Percentiles rank a stretch among this genome's conserved stretches.
Conservation (phyloP, 1,284 basidiomycete species). For the Termitomyces sp. region DNA sequence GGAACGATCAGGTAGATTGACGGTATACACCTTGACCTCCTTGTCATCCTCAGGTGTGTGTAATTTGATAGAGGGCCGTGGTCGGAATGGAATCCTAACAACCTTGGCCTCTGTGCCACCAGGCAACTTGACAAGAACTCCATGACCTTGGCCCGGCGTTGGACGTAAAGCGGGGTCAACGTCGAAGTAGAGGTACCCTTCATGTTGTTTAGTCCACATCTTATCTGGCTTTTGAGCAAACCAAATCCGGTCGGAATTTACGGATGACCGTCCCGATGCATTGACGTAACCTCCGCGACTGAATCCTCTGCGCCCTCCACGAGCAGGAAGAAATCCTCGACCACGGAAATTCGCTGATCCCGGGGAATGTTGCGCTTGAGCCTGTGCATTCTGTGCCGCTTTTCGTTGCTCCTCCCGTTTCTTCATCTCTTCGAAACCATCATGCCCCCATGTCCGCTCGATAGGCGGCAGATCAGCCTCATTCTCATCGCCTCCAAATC, state of each 20-base stretch:
- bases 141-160: constrained; percentile 47
- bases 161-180: constrained; percentile 54
- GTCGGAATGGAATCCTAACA: constrained; percentile 23
- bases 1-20: constrained; percentile 46
- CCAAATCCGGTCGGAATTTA: constrained; percentile 51
- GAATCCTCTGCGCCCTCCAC: constrained; percentile 38
- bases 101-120: constrained; percentile 31
- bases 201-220: constrained; percentile 75
- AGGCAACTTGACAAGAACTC: constrained; percentile 58
- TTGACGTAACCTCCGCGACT: constrained; percentile 41
- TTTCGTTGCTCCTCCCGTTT: constrained; percentile 59
- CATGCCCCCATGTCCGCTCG: constrained; percentile 72
- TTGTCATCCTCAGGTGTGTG: constrained; percentile 28
- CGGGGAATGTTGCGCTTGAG: constrained; percentile 24
- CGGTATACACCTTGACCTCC: constrained; percentile 44
- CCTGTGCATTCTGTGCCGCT: constrained; percentile 27
- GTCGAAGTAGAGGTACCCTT: constrained; percentile 65
- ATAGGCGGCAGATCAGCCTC: constrained; percentile 45
- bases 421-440: constrained; percentile 82
- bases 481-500: constrained; percentile 17
- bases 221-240: constrained; percentile 71
- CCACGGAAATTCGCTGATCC: constrained; percentile 31
- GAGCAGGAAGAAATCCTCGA: constrained; percentile 33
- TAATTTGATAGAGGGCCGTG: constrained; percentile 13
- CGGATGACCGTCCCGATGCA: constrained; percentile 27